Conservation (phyloP, 345 rosid species). For the Firmiana major region DNA sequence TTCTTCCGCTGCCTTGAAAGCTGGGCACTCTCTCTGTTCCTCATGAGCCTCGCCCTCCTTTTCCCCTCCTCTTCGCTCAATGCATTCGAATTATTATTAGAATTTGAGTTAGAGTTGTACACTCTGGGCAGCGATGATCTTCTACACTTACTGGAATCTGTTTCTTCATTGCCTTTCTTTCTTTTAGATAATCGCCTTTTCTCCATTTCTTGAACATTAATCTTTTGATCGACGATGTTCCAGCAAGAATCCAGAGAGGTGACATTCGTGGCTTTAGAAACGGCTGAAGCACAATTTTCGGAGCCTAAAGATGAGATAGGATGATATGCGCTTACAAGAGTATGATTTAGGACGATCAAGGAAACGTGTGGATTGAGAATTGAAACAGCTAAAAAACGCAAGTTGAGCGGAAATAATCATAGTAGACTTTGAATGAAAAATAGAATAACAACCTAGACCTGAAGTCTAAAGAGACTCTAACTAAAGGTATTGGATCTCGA, state of each 20-base stretch:
- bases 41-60: constrained; percentile 67
- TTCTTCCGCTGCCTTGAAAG: constrained; percentile 97
- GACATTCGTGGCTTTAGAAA: constrained; percentile 33
- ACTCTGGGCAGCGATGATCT: constrained; percentile 26
- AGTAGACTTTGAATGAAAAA: too few relatives aligned
- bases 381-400: too few relatives aligned
- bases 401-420: too few relatives aligned
- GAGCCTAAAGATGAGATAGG: constrained; percentile 48
- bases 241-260: constrained; percentile 41
- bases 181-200: constrained; percentile 40
- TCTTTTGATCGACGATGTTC: constrained; percentile 42
- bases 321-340: too few relatives aligned
- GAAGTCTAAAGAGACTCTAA: too few relatives aligned
- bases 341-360: too few relatives aligned
- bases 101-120: background rate
- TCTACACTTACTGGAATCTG: constrained; percentile 36
- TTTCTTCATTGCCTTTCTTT: constrained; percentile 49
- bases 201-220: constrained; percentile 42
- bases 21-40: constrained; percentile 98
- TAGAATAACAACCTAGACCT: too few relatives aligned
- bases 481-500: too few relatives aligned
- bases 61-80: constrained; percentile 58
- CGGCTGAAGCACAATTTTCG: constrained; percentile 18
- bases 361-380: too few relatives aligned
- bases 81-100: constrained; percentile 12